Evolutionary conservation across 2,329 filamentous ascomycete species (phyloP), one percentile per base, ranked within the genome.

Genomic region (Cladophialophora carrionii): DNA sequence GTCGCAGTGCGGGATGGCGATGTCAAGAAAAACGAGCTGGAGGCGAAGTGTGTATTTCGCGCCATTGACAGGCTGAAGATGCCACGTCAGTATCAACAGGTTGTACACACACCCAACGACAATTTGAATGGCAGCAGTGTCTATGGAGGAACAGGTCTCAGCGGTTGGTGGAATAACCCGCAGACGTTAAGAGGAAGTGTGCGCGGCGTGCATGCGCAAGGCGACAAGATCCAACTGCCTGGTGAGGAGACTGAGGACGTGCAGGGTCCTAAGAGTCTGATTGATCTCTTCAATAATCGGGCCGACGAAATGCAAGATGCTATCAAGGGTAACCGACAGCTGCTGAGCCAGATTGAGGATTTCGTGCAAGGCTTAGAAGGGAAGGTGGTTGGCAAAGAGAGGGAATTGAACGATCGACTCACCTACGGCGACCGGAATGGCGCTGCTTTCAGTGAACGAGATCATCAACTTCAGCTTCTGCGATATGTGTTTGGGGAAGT

Each of bases 11-110:
- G 85, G 69, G 80, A 80, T 20, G 78, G 83, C 68, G 85, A 85
- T 72, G 84, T 88, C 71, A 71, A 70, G 61, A 85, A 85, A 67
- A 90, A 91, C 74, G 86, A 85, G 26, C 84, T 87, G 43, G 88
- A 92, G 70, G 88, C 89, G 8, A 85, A 88, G 70, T 83, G 91
- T 61, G 86, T 86, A 66, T 90, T 91, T 80, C 86, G 88, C 63
- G 88, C 88, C 24, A 86, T 91, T 34, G 88, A 92, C 72, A 91
- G 91, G 73, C 81, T 92, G 61, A 88, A 88, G 71, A 81, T 93
- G 17, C 90, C 91, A 1, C 72, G 81, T 56, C 83, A 87, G 69
- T 88, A 86, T 73, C 86, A 88, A 71, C 86, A 88, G 71, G 84
- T 85, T 63, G 75, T 60, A 32, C 65, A 64, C 46, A 61, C 57